A percentile compares a stretch with the other conserved stretches of the same genome.
These are phyloP conservation scores for Neurospora discreta DNA, from an alignment of 495 filamentous ascomycete genomes.

Conservation along the genomic window DNA sequence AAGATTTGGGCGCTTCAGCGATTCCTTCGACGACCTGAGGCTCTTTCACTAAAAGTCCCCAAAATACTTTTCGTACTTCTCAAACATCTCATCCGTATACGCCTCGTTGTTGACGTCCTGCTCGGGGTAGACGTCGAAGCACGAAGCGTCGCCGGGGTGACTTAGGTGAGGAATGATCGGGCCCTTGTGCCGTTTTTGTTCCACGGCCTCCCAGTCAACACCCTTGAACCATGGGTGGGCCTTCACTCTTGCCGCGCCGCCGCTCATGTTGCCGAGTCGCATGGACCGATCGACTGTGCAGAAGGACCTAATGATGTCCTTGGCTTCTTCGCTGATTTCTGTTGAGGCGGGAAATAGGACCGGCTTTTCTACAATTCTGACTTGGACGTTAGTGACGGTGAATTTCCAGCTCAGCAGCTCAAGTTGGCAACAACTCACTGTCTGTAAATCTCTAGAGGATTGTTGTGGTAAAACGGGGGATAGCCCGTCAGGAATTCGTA, in stretches of 20 bases:
- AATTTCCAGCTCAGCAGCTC: not conserved
- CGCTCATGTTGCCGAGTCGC: constrained; percentile 76
- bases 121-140: constrained; percentile 78
- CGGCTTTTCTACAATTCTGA: constrained; percentile 62
- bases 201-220: constrained; percentile 80
- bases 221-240: constrained; percentile 74
- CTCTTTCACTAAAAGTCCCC: constrained; percentile 51
- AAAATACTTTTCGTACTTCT: constrained; percentile 68
- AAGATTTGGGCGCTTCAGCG: not conserved
- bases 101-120: constrained; percentile 40
- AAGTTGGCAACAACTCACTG: constrained; percentile 38
- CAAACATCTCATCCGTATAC: constrained; percentile 64
- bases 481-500: constrained; percentile 95
- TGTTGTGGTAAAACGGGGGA: constrained; percentile 94
- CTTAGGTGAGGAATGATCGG: constrained; percentile 79
- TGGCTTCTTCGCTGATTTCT: constrained; percentile 58
- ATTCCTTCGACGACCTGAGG: not conserved
- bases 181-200: constrained; percentile 54
- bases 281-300: constrained; percentile 84
- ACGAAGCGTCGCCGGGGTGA: constrained; percentile 72
- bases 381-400: constrained; percentile 1
- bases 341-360: constrained; percentile 55
- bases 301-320: constrained; percentile 72
- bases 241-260: constrained; percentile 74
- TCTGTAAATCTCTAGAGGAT: constrained; percentile 94